phyloP scores from a whole-genome alignment of 2,329 filamentous ascomycete species.

The Calonectria pseudoreteaudii region DNA sequence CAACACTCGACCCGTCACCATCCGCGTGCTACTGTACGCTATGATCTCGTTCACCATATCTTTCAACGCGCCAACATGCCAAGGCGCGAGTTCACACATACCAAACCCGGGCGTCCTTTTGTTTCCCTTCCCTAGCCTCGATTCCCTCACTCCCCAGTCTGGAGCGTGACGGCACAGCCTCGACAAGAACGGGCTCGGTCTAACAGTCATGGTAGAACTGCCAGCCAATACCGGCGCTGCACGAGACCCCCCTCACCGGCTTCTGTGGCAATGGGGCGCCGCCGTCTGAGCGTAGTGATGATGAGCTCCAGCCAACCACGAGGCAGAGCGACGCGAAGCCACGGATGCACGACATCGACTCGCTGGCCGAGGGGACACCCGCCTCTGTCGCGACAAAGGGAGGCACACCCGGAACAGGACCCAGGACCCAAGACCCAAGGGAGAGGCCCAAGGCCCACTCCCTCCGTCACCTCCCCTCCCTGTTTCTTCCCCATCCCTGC shows the following conservation, averaged over 20 bases:
- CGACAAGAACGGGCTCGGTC: slow-evolving; percentile 31
- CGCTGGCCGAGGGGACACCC: slow-evolving; percentile 54
- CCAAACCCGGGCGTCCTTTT: neutral
- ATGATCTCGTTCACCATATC: slow-evolving; percentile 12
- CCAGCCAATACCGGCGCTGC: slow-evolving; percentile 49
- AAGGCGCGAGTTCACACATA: slow-evolving; percentile 39
- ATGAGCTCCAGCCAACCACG: slow-evolving; percentile 17
- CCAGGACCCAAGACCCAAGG: slow-evolving; percentile 3
- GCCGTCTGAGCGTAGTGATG: slow-evolving; percentile 12
- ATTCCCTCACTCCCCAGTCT: neutral
- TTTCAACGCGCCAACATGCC: slow-evolving; percentile 23
- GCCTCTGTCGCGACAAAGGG: slow-evolving; percentile 8
- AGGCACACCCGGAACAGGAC: slow-evolving; percentile 1
- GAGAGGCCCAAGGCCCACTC: slow-evolving; percentile 30
- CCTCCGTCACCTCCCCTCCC: slow-evolving; percentile 37
- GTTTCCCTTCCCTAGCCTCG: slow-evolving; percentile 3
- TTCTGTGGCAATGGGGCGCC: slow-evolving; percentile 44
- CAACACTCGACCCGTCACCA: slow-evolving; percentile 4
- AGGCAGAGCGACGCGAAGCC: neutral
- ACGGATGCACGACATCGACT: slow-evolving; percentile 56
- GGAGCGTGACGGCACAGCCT: slow-evolving; percentile 44
- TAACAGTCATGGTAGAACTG: slow-evolving; percentile 30
- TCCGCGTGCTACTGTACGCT: slow-evolving; percentile 7
- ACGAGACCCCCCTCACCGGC: slow-evolving; percentile 42
- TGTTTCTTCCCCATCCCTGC: slow-evolving; percentile 15